A percentile compares a stretch with the other conserved stretches of the same genome.
Conservation (phyloP, 2,329 filamentous ascomycete genomes). For the Cordyceps tenuipes region DNA sequence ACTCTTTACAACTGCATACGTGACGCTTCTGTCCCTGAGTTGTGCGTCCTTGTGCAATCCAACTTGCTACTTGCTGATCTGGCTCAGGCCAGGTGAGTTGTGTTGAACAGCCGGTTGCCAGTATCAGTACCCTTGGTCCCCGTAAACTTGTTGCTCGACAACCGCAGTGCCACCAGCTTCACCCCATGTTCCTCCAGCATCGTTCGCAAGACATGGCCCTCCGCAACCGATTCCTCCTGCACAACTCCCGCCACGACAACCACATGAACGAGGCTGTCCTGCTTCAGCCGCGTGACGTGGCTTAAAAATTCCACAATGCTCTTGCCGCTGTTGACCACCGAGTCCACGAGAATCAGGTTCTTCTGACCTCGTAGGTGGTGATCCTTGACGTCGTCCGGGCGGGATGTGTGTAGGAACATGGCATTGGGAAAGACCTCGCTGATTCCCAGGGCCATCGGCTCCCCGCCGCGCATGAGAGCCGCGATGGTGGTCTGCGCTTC, state of each 20-base stretch:
- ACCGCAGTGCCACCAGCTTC: conserved; percentile 28
- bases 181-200: conserved; percentile 20
- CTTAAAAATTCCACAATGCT: conserved; percentile 40
- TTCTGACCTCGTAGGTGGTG: conserved; percentile 29
- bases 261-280: conserved; percentile 31
- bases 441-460: conserved; percentile 53
- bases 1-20: too few relatives aligned
- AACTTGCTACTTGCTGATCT: too few relatives aligned
- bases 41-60: not conserved
- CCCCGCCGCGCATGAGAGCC: conserved; percentile 54
- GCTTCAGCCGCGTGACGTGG: conserved; percentile 31
- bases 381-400: conserved; percentile 31
- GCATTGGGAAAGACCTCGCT: conserved; percentile 43
- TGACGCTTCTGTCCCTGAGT: not conserved
- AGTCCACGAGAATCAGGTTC: conserved; percentile 49
- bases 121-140: conserved; percentile 43
- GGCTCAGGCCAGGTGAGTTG: conserved; percentile 30
- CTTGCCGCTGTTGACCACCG: conserved; percentile 50
- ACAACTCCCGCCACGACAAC: conserved; percentile 48
- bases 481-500: conserved; percentile 46
- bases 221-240: conserved; percentile 28
- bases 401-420: conserved; percentile 39
- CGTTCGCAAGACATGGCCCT: conserved; percentile 12
- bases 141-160: conserved; percentile 25
- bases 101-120: conserved; percentile 52